Percentiles rank a stretch among this genome's conserved stretches.
Conservation (phyloP, 1,284 basidiomycete species). For the Sanghuangporus baumii region DNA sequence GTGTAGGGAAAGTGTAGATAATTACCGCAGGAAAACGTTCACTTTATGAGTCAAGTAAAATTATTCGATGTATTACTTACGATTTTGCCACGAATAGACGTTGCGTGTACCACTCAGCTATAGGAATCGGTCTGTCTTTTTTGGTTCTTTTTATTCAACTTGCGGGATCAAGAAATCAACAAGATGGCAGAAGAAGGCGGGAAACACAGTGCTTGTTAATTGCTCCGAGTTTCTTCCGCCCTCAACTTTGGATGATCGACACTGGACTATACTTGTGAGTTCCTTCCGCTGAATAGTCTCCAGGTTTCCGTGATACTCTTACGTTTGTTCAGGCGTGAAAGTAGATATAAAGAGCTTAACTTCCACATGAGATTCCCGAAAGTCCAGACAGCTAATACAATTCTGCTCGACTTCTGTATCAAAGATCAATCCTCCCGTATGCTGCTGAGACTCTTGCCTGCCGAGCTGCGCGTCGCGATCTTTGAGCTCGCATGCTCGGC, state of each 20-base stretch:
- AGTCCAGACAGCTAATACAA: neutral
- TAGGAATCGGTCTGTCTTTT: neutral
- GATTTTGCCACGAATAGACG: slow-evolving; percentile 7
- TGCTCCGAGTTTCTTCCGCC: slow-evolving; percentile 1
- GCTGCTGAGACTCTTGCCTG: neutral
- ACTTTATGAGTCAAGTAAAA: slow-evolving; percentile 2
- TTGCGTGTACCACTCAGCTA: neutral
- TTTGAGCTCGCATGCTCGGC: slow-evolving; percentile 3
- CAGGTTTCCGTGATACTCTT: neutral
- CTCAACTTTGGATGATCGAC: neutral
- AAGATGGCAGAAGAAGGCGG: neutral
- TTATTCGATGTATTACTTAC: slow-evolving; percentile 14
- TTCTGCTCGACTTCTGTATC: neutral
- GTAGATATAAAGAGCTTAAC: neutral
- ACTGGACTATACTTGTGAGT: neutral
- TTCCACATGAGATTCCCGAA: neutral
- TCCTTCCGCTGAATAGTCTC: neutral
- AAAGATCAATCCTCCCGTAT: neutral
- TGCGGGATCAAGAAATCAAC: neutral
- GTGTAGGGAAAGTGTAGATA: neutral
- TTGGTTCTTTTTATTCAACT: neutral
- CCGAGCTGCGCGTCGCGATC: slow-evolving; percentile 5
- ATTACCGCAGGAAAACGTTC: neutral
- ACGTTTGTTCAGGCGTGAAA: neutral
- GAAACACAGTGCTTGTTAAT: neutral